phyloP scores from a whole-genome alignment of 495 filamentous ascomycete species.

The Talaromyces trachyspermus region DNA sequence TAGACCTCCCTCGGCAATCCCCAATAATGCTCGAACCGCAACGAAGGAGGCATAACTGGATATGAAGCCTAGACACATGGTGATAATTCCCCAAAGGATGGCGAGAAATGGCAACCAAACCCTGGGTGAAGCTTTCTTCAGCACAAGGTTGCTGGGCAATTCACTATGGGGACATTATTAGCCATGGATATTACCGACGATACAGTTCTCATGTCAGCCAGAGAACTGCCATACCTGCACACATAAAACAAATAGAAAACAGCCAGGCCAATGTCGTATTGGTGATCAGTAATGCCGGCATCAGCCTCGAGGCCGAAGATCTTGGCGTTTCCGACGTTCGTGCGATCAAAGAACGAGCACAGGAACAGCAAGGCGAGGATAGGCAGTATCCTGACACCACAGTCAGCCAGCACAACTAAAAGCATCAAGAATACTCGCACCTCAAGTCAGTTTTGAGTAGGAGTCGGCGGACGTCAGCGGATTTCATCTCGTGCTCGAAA shows the following conservation, averaged over 20 bases:
- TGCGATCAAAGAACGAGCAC: slow-evolving; percentile 44
- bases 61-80: slow-evolving; percentile 44
- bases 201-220: no score
- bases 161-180: no score
- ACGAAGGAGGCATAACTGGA: slow-evolving; percentile 47
- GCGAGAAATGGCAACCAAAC: slow-evolving; percentile 67
- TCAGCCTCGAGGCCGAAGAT: slow-evolving; percentile 52
- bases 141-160: slow-evolving; percentile 35
- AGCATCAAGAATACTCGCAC: no score
- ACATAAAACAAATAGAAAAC: slow-evolving; percentile 63
- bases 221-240: slow-evolving; percentile 21
- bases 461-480: no score
- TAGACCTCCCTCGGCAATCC: slow-evolving; percentile 54
- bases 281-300: slow-evolving; percentile 46
- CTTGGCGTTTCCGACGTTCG: slow-evolving; percentile 58
- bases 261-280: slow-evolving; percentile 57
- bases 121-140: slow-evolving; percentile 40
- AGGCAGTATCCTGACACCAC: slow-evolving; percentile 45
- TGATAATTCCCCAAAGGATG: slow-evolving; percentile 51
- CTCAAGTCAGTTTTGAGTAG: no score
- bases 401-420: no score
- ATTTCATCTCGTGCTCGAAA: background rate
- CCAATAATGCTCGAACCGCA: slow-evolving; percentile 50
- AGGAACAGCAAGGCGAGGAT: slow-evolving; percentile 52
- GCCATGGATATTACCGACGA: no score